Conservation (phyloP, 2,329 filamentous ascomycete species). For the Colletotrichum sp. region DNA sequence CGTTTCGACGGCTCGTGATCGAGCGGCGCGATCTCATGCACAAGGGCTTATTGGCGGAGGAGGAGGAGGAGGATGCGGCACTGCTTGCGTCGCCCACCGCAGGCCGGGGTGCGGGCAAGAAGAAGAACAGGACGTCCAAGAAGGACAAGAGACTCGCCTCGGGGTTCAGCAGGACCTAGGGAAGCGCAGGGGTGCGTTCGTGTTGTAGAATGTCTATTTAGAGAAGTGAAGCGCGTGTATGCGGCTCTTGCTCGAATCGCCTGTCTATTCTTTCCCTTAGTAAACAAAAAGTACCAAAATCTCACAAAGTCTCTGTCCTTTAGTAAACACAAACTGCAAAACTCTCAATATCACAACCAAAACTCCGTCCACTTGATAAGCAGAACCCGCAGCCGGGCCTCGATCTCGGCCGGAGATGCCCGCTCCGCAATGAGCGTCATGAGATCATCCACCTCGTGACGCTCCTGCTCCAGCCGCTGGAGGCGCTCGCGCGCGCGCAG, state of each 20-base stretch:
- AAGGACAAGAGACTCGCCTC: not conserved
- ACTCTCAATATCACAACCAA: not conserved
- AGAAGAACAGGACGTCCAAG: not conserved
- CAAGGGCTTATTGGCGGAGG: not conserved
- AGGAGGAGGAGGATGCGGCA: not conserved
- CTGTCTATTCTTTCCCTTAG: not conserved
- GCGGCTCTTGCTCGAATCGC: not conserved
- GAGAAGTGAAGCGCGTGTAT: not conserved
- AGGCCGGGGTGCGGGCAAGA: not conserved
- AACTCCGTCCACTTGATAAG: not conserved
- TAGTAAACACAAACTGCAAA: not conserved
- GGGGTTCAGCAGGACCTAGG: not conserved
- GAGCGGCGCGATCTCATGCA: not conserved
- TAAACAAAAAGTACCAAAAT: not conserved
- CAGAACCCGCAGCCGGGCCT: not conserved
- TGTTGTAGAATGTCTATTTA: not conserved
- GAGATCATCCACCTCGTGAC: not conserved
- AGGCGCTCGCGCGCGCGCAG: not conserved
- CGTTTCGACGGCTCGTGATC: not conserved
- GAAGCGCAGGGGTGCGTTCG: not conserved
- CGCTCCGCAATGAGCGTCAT: not conserved
- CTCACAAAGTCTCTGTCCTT: not conserved
- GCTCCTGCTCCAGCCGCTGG: not conserved
- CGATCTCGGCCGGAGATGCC: not conserved
- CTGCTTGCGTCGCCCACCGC: not conserved